Evolutionary conservation across 116 monocot species (phyloP).

Genomic region (Thalassia testudinum): DNA sequence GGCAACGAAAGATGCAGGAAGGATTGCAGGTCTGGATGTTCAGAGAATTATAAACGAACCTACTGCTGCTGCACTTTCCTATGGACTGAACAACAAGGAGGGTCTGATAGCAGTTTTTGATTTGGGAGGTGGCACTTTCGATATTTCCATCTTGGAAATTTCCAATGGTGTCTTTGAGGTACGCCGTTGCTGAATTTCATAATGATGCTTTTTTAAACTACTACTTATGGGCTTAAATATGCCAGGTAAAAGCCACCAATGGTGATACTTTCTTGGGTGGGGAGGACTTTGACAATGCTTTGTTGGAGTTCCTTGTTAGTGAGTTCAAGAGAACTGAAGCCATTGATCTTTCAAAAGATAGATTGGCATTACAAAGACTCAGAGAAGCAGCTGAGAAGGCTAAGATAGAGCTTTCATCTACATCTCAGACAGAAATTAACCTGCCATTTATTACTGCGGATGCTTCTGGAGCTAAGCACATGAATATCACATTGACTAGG

Average conservation of each 20-base stretch:
- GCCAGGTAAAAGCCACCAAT: conserved; percentile 43
- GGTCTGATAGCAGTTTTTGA: conserved; percentile 29
- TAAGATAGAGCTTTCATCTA: conserved; percentile 44
- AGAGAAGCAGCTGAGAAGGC: conserved; percentile 50
- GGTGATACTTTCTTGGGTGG: conserved; percentile 48
- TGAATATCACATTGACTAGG: conserved; percentile 36
- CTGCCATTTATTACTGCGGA: conserved; percentile 40
- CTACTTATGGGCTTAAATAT: neutral
- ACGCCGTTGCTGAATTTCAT: neutral
- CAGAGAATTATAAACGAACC: conserved; percentile 32
- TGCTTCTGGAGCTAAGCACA: conserved; percentile 41
- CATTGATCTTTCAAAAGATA: conserved; percentile 39
- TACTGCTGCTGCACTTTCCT: conserved; percentile 29
- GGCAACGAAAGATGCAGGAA: conserved; percentile 34
- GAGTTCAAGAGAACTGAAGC: conserved; percentile 34
- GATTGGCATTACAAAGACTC: conserved; percentile 29
- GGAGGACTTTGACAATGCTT: conserved; percentile 40
- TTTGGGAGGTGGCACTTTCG: conserved; percentile 28
- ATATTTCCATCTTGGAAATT: conserved; percentile 25
- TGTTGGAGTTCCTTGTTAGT: conserved; percentile 29
- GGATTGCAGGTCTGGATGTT: conserved; percentile 27
- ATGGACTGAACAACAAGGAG: conserved; percentile 30
- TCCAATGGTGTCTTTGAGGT: conserved; percentile 36
- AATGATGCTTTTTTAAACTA: no score
- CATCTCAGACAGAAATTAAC: conserved; percentile 39